These are phyloP conservation scores for Mycena vitilis DNA, from an alignment of 768 basidiomycete species.

Conservation along the genomic window DNA sequence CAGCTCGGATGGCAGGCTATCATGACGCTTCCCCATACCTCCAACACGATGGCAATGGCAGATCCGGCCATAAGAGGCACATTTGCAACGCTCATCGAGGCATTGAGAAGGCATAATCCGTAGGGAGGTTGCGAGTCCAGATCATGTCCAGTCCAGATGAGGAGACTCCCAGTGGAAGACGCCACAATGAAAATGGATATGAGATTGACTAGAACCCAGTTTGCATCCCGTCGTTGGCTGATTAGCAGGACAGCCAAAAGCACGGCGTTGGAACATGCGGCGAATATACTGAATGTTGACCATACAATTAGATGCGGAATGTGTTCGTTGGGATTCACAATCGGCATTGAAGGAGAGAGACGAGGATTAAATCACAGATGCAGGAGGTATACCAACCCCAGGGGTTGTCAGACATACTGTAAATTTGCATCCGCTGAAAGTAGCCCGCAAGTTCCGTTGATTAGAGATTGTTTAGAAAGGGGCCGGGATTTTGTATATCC, in stretches of 20 bases:
- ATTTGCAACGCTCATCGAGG: slow-evolving; percentile 16
- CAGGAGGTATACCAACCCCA: not conserved
- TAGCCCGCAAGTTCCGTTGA: too few species aligned
- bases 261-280: slow-evolving; percentile 2
- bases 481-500: too few species aligned
- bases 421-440: too few species aligned
- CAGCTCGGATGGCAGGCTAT: slow-evolving; percentile 3
- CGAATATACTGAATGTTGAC: slow-evolving; percentile 30
- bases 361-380: not conserved
- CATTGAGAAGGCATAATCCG: slow-evolving; percentile 27
- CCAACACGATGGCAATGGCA: slow-evolving; percentile 25
- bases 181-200: slow-evolving; percentile 18
- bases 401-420: too few species aligned
- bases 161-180: not conserved
- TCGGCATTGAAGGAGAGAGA: slow-evolving; percentile 16
- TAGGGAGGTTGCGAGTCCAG: slow-evolving; percentile 21
- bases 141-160: slow-evolving; percentile 33
- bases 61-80: slow-evolving; percentile 22
- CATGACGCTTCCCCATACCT: slow-evolving; percentile 26
- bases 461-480: too few species aligned
- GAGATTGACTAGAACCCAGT: slow-evolving; percentile 24
- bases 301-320: slow-evolving; percentile 23
- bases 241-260: slow-evolving; percentile 21
- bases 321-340: slow-evolving; percentile 13
- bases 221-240: slow-evolving; percentile 9